phyloP scores from a whole-genome alignment of 768 basidiomycete species.

The Psilocybe cyanescens region DNA sequence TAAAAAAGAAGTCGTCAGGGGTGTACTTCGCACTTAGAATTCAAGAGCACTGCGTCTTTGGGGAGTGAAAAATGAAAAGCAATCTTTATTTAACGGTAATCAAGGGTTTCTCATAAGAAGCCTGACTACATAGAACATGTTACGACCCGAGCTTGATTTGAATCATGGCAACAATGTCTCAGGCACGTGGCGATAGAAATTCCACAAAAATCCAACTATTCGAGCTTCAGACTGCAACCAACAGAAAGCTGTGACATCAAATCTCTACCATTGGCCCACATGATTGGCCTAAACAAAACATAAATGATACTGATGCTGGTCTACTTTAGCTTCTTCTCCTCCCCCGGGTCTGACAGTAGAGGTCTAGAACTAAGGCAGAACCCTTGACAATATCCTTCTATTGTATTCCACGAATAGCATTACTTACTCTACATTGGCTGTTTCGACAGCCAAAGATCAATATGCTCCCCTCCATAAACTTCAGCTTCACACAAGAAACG shows the following conservation, averaged over 20 bases:
- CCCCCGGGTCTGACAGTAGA: neutral
- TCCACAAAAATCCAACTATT: neutral
- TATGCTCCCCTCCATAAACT: too few relatives aligned
- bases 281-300: slow-evolving; percentile 3
- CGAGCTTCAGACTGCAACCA: neutral
- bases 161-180: slow-evolving; percentile 11
- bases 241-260: slow-evolving; percentile 1
- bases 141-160: slow-evolving; percentile 4
- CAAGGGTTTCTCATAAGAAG: neutral
- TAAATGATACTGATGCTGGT: slow-evolving; percentile 2
- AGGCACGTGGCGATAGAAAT: slow-evolving; percentile 7
- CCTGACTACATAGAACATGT: slow-evolving; percentile 14
- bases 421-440: neutral
- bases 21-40: neutral
- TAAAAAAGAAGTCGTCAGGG: neutral
- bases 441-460: too few relatives aligned
- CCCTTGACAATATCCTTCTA: neutral
- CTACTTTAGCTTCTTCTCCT: neutral
- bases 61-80: slow-evolving; percentile 2
- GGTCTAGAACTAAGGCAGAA: neutral
- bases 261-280: slow-evolving; percentile 4
- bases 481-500: too few relatives aligned
- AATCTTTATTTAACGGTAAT: neutral
- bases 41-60: neutral
- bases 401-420: neutral